A percentile compares a stretch with the other conserved stretches of the same genome.
These are phyloP conservation scores for Monosporascus sp. DNA, from an alignment of 2,329 filamentous ascomycete genomes.

Conservation along the genomic window DNA sequence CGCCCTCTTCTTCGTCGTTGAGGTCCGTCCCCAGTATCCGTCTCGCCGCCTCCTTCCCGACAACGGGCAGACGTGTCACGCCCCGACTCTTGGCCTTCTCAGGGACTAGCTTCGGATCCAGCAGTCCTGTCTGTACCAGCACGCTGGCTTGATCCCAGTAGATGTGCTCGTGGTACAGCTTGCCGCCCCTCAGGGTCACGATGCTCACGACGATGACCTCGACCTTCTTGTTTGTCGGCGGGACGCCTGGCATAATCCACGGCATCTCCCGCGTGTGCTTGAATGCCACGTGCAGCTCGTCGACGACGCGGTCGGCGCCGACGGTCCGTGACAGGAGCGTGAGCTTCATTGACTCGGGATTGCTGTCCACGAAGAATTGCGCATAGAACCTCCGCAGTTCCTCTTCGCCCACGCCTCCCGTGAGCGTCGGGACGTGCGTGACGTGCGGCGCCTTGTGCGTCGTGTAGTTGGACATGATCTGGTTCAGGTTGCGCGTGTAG, in stretches of 20 bases:
- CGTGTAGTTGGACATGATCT: constrained; percentile 55
- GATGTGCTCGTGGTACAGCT: constrained; percentile 62
- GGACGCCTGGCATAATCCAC: constrained; percentile 57
- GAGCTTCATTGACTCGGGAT: constrained; percentile 54
- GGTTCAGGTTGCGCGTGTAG: constrained; percentile 49
- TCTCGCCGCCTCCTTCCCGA: constrained; percentile 34
- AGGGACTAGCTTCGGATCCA: constrained; percentile 38
- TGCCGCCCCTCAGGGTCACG: constrained; percentile 59
- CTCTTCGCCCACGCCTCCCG: constrained; percentile 57
- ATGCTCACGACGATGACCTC: constrained; percentile 57
- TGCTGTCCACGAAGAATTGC: constrained; percentile 58
- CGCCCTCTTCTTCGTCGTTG: constrained; percentile 34
- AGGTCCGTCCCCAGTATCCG: constrained; percentile 30
- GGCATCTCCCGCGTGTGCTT: constrained; percentile 53
- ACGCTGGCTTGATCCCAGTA: constrained; percentile 64
- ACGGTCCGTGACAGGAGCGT: constrained; percentile 61
- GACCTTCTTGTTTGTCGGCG: constrained; percentile 48
- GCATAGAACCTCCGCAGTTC: constrained; percentile 59
- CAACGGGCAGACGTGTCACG: constrained; percentile 32
- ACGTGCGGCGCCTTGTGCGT: constrained; percentile 63
- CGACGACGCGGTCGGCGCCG: constrained; percentile 58
- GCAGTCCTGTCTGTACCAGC: constrained; percentile 54
- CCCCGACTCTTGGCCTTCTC: constrained; percentile 29
- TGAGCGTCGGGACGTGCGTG: constrained; percentile 61
- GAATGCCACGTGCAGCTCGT: constrained; percentile 56